Base-by-base conservation (phyloP, 805 yeast species). In the Ogataea glucozyma region DNA sequence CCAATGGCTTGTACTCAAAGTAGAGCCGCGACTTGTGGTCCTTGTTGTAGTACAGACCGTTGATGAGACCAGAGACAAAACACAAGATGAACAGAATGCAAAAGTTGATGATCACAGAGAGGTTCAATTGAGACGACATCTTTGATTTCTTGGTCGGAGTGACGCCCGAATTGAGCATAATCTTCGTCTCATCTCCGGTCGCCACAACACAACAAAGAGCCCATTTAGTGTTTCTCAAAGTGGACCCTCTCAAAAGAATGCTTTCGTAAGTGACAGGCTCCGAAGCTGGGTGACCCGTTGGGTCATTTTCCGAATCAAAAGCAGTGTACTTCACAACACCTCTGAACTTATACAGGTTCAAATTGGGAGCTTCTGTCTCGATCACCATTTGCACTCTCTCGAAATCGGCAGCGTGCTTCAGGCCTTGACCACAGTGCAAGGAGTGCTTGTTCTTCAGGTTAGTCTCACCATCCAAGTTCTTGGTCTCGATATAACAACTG, bases 141-240 rank as follows among this genome's bases (percentile, higher is more conserved):
- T 78, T 72, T 8, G 87, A 79, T 35, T 78, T 73, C 60, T 85
- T 85, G 2, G 83, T 78, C 7, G 95, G 95, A 0, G 93, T 85
- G 20, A 76, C 72, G 38, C 93, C 93, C 3, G 90, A 73, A 59
- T 86, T 85, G 48, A 86, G 65, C 82, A 85, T 81, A 45, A 86
- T 82, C 62, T 85, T 86, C 9, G 89, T 73, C 54, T 85, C 91
- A 26, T 64, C 60, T 42, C 95, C 95, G 3, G 95, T 85, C 59
- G 82, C 84, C n/a, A 83, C 72, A 4, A 82, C 90, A 19, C 80
- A 60, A 19, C 91, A 88, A 42, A 86, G 70, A 2, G 72, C 85
- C 89, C 90, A 85, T 49, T 78, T 77, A 3, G 91, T 83, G 62
- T 85, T 85, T 60, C 91, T 70, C 45, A 85, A 67, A 6, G 85